Conservation (phyloP, 2,329 filamentous ascomycete genomes). For the Curvularia spicifera region DNA sequence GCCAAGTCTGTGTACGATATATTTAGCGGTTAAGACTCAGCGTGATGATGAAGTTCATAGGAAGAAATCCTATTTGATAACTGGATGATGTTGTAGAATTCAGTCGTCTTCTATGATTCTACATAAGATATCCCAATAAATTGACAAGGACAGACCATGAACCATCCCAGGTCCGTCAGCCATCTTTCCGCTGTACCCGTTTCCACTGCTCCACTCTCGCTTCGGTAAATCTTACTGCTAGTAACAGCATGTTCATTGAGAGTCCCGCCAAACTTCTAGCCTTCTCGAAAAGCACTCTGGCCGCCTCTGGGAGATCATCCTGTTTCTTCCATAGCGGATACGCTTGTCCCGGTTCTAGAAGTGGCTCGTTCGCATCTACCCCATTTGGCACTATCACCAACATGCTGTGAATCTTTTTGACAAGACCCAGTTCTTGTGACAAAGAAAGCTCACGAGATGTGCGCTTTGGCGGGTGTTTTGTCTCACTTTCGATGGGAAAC, state of each 20-base stretch:
- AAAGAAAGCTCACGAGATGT: constrained; percentile 37
- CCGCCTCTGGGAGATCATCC: constrained; percentile 55
- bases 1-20: no score
- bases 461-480: neutral
- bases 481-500: constrained; percentile 47
- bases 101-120: neutral
- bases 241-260: constrained; percentile 58
- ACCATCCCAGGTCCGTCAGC: neutral
- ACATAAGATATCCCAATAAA: neutral
- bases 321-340: constrained; percentile 59
- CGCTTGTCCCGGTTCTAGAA: constrained; percentile 55
- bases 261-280: constrained; percentile 59
- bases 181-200: constrained; percentile 20
- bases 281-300: constrained; percentile 58
- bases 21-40: no score
- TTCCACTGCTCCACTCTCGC: constrained; percentile 37
- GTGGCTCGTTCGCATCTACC: constrained; percentile 40
- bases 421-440: constrained; percentile 41
- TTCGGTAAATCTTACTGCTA: constrained; percentile 60
- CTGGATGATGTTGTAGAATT: neutral
- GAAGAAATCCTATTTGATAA: neutral
- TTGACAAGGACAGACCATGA: neutral
- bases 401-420: constrained; percentile 53
- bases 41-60: no score
- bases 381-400: constrained; percentile 51